Evolutionary conservation across 1,284 basidiomycete species (phyloP), one percentile per base, ranked within the genome.

Genomic region (Puccinia polysora): DNA sequence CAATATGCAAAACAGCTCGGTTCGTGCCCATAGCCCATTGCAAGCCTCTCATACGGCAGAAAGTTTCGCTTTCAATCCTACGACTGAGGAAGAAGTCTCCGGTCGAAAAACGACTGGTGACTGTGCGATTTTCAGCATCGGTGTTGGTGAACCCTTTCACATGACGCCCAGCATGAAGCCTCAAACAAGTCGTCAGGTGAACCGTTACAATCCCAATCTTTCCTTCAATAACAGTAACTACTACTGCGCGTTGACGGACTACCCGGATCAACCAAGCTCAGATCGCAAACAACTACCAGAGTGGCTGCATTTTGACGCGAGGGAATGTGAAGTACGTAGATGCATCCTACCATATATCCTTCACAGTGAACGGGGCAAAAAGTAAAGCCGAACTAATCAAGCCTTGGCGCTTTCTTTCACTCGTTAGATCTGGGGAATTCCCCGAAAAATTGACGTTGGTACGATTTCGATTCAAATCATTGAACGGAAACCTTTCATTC

Each of bases 271-370:
- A 43, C 40, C 45, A 2, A 49, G 34, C 20, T 50, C 38, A 32
- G 58, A 71, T 60, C 30, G 58, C 23, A 60, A 63, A 36, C 68
- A 71, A 63, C 38, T 71, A 8, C 68, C 68, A 38, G 68, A 71
- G 14, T 71, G 68, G 68, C 45, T 71, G 3, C 68, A 71, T 63
- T 71, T 71, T 28, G 68, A 71, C 53, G 56, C 68, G 18, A 71
- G 47, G 34, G 58, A 71, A 53, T 53, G 59, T 20, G 68, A 71
- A 47, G 68, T 71, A 32, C 52, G 58, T 53, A 4, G 8, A 36
- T 18, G 20, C 40, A 38, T 45, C 0, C 25, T 20, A 18, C 43
- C 6, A 34, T 34, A 6, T 34, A 18, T 59, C 7, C 18, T 7
- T 25, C 56, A 14, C 18, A 2, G 18, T 32, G 1, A 14, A 14